Conservation (phyloP, 768 basidiomycete genomes). For the Mycena vitilis region DNA sequence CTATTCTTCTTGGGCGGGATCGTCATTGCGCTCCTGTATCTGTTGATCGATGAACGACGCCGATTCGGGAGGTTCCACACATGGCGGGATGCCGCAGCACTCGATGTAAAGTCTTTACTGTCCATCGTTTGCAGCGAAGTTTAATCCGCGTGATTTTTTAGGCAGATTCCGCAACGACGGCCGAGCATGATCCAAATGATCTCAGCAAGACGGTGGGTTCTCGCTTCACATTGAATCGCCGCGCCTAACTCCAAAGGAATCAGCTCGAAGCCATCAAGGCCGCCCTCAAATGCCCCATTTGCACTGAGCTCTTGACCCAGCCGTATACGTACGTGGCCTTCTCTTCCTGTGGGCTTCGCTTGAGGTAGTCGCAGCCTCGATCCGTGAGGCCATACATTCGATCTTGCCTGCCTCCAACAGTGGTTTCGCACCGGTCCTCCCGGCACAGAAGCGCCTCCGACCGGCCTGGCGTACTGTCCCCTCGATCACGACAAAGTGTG, state of each 20-base stretch:
- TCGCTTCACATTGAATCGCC: too few species aligned
- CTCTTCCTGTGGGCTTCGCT: neutral
- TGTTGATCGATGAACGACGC: slow-evolving; percentile 8
- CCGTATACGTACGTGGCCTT: neutral
- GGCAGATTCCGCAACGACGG: neutral
- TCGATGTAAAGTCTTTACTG: neutral
- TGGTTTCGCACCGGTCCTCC: slow-evolving; percentile 1
- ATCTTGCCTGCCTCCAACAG: slow-evolving; percentile 4
- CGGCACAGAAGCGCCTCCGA: neutral
- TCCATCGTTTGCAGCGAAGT: neutral
- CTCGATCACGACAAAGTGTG: slow-evolving; percentile 1
- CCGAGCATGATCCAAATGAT: neutral
- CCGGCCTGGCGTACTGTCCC: neutral
- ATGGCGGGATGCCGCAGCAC: neutral
- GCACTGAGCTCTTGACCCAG: neutral
- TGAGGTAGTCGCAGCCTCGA: neutral
- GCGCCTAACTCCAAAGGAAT: neutral
- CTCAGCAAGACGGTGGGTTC: neutral
- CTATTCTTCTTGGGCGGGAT: slow-evolving; percentile 7
- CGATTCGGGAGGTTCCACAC: slow-evolving; percentile 1
- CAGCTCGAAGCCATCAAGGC: slow-evolving; percentile 12
- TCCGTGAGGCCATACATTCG: slow-evolving; percentile 9
- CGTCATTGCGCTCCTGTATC: neutral
- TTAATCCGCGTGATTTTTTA: neutral
- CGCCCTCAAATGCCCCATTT: slow-evolving; percentile 3